Evolutionary conservation across 345 rosid species (phyloP), one percentile per base, ranked within the genome.

Genomic region (Moricandia arvensis): DNA sequence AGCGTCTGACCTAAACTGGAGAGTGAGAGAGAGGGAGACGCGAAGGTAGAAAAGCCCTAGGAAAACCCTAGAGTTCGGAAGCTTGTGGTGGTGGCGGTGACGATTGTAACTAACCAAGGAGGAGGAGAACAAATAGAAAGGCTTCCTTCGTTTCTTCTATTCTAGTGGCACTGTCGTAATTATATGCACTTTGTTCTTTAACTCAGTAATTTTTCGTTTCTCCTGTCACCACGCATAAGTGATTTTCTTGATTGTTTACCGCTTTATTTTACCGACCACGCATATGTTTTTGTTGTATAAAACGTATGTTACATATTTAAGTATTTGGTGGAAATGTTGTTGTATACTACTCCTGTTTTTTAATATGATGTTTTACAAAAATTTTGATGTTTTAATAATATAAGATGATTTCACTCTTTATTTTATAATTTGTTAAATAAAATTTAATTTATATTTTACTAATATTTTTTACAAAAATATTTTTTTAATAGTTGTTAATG

Each of bases 1-100:
- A 62, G 18, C 31, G 9, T n/a, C 24, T 13, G 34, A 38, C 75
- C 75, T 75, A 53, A 15, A 57, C 2, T 63, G 71, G 71, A 63
- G 54, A 21, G 53, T 4, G 4, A 62, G 54, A 3, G 71, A 63
- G 54, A 21, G 53, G 7, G 4, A 62, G 54, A 3, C 3, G 57
- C 27, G 65, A 72, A 68, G 69, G 62, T 15, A 55, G 38, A 67
- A 78, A 78, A 51, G 49, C 77, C 77, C 77, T 72, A 9, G 13
- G 73, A 78, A 72, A 78, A 72, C 77, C 81, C 80, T 77, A 66
- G 63, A 45, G 17, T 5, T 45, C 8, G 72, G 66, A 26, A 4
- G 7, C 9, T 33, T 71, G 72, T 77, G 69, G 73, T 67, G 76
- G 62, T 59, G 72, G 73, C 73, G 77, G 63, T 66, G 72, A 49